phyloP scores from a whole-genome alignment of 192 early-diverging fungal species.

The Backusella morwellensis region DNA sequence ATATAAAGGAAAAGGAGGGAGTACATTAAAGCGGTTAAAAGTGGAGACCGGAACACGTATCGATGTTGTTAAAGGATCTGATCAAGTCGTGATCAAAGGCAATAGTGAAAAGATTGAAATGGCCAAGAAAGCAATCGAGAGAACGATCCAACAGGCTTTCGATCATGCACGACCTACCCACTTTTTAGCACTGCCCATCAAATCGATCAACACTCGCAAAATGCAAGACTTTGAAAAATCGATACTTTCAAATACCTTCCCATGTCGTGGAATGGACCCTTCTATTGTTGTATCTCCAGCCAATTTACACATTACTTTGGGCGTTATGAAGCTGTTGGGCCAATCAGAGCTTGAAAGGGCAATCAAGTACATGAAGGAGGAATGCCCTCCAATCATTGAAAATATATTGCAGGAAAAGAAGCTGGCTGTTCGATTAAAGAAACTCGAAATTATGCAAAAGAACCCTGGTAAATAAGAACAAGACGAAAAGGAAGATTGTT shows the following conservation, averaged over 20 bases:
- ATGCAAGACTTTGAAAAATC: conserved; percentile 24
- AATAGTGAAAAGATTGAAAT: conserved; percentile 24
- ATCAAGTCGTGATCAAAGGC: conserved; percentile 30
- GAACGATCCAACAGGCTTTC: conserved; percentile 8
- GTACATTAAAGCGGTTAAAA: conserved; percentile 29
- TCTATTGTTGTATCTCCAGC: conserved; percentile 13
- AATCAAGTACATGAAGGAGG: conserved; percentile 17
- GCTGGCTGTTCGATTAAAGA: conserved; percentile 16
- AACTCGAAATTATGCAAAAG: conserved; percentile 22
- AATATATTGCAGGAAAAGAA: neutral
- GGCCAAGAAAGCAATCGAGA: conserved; percentile 24
- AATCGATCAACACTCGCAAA: conserved; percentile 9
- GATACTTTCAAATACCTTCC: conserved; percentile 7
- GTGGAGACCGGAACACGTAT: conserved; percentile 30
- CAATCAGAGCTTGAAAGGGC: conserved; percentile 25
- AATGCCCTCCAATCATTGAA: neutral
- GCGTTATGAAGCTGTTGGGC: conserved; percentile 25
- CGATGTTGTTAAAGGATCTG: conserved; percentile 21
- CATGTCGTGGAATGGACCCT: conserved; percentile 3
- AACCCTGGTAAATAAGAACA: conserved; percentile 19
- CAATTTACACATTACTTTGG: conserved; percentile 30
- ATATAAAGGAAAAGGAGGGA: conserved; percentile 25
- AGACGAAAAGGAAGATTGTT: neutral
- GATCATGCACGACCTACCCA: conserved; percentile 22
- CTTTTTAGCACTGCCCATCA: conserved; percentile 21